Conservation (phyloP, 73 alveolate genomes). For the Tetrahymena malaccensis region DNA sequence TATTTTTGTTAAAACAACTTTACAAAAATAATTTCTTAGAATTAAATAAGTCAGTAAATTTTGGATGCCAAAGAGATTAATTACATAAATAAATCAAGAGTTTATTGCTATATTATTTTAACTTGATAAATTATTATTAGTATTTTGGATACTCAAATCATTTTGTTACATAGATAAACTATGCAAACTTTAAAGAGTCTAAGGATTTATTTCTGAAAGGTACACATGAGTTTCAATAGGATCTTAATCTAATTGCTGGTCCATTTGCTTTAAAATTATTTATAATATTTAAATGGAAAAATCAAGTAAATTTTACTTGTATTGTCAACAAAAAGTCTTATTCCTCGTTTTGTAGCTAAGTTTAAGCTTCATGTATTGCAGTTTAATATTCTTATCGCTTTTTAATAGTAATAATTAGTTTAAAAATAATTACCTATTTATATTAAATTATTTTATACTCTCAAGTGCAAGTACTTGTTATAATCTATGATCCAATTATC, state of each 20-base stretch:
- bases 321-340: not conserved
- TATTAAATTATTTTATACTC: not conserved
- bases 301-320: not conserved
- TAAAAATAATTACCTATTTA: not conserved
- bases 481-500: not conserved
- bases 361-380: not conserved
- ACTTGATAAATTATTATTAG: not conserved
- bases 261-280: not conserved
- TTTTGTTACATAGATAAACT: not conserved
- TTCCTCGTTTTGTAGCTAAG: not conserved
- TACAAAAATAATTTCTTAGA: not conserved
- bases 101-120: not conserved
- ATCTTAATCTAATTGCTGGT: not conserved
- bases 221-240: not conserved
- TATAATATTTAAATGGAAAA: not conserved
- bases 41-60: not conserved
- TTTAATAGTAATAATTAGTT: not conserved
- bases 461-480: not conserved
- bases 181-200: not conserved
- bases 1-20: no score
- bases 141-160: not conserved
- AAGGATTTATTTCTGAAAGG: not conserved
- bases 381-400: not conserved
- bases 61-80: not conserved
- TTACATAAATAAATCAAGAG: not conserved